Evolutionary conservation across 2,329 filamentous ascomycete species (phyloP).

Genomic region (Sordariomycetes sp.): DNA sequence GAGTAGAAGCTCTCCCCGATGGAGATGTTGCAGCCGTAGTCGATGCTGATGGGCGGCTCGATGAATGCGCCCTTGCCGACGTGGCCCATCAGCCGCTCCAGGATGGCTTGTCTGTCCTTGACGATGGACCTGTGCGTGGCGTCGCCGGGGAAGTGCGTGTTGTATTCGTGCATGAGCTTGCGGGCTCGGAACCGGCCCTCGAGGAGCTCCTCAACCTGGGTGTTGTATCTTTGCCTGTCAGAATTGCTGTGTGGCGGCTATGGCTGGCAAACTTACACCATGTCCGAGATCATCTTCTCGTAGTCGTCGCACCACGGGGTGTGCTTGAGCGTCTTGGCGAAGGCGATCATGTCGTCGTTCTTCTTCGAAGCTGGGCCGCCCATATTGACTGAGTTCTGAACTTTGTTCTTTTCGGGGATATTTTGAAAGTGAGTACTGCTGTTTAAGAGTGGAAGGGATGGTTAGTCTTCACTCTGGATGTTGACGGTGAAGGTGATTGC

Average conservation of each 20-base stretch:
- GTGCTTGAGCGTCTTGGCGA: conserved; percentile 37
- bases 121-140: conserved; percentile 28
- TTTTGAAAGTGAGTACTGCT: too few species aligned
- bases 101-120: conserved; percentile 30
- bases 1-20: conserved; percentile 49
- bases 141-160: conserved; percentile 42
- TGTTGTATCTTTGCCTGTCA: conserved; percentile 33
- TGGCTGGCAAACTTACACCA: conserved; percentile 33
- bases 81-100: conserved; percentile 38
- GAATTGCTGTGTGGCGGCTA: not conserved
- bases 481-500: too few species aligned
- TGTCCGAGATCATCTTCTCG: conserved; percentile 55
- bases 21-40: conserved; percentile 53
- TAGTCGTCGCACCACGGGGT: conserved; percentile 51
- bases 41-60: conserved; percentile 48
- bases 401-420: too few species aligned
- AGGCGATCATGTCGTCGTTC: conserved; percentile 29
- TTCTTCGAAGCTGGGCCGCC: too few species aligned
- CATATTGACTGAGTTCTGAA: too few species aligned
- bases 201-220: conserved; percentile 36
- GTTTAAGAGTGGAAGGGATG: too few species aligned
- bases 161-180: conserved; percentile 48
- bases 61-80: conserved; percentile 43
- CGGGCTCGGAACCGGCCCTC: conserved; percentile 43
- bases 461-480: too few species aligned